These are phyloP conservation scores for Sphagnum tenellum DNA, from an alignment of 225 moss, liverwort and hornwort genomes.

Conservation along the genomic window DNA sequence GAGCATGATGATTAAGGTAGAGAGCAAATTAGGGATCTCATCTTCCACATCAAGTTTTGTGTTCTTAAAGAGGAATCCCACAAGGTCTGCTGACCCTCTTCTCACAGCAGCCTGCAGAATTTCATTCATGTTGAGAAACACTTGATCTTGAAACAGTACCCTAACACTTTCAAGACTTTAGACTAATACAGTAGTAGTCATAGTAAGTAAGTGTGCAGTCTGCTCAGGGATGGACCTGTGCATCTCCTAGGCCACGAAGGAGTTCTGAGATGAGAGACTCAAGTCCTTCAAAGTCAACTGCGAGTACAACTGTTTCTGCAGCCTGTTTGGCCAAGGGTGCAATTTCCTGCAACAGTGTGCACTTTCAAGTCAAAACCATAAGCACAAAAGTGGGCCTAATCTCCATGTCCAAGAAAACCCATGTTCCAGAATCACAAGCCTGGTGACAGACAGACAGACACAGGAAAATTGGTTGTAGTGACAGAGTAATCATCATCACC, in stretches of 20 bases:
- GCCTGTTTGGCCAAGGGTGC: slow-evolving; percentile 67
- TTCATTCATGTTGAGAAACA: background rate
- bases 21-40: slow-evolving; percentile 75
- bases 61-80: slow-evolving; percentile 90
- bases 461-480: background rate
- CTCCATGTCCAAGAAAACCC: background rate
- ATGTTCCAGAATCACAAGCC: background rate
- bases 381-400: background rate
- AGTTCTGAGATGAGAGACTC: slow-evolving; percentile 79
- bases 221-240: slow-evolving; percentile 30
- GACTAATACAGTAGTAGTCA: too few relatives aligned
- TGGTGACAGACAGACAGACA: slow-evolving; percentile 3
- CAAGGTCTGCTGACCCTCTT: slow-evolving; percentile 84
- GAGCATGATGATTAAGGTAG: slow-evolving; percentile 88
- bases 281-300: slow-evolving; percentile 86
- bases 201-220: too few relatives aligned
- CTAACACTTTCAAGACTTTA: too few relatives aligned
- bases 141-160: too few relatives aligned
- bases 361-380: slow-evolving; percentile 8
- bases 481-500: slow-evolving; percentile 22
- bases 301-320: slow-evolving; percentile 89
- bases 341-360: slow-evolving; percentile 25
- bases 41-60: slow-evolving; percentile 65
- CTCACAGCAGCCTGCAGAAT: slow-evolving; percentile 66
- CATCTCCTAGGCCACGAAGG: slow-evolving; percentile 67